phyloP scores from a whole-genome alignment of 2,329 filamentous ascomycete genomes.

The Sporothrix curviconia region DNA sequence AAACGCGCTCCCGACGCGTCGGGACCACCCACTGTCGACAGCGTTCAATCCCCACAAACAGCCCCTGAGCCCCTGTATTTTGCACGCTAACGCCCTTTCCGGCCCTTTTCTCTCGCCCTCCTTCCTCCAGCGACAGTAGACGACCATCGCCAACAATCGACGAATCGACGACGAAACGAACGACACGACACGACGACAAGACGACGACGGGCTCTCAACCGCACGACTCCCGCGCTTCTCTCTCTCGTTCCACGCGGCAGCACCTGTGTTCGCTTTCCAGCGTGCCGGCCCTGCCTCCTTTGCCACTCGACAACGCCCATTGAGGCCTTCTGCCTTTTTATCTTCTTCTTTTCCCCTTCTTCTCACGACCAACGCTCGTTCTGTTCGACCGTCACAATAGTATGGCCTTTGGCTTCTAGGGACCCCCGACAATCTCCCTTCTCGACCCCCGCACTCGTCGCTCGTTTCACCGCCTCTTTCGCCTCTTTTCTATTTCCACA shows the following conservation, averaged over 20 bases:
- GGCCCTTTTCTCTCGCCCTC: too few species aligned
- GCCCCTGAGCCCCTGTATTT: background rate
- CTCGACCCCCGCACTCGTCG: background rate
- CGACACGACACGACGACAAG: too few species aligned
- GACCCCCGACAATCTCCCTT: background rate
- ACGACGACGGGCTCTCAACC: too few species aligned
- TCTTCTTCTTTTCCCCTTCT: background rate
- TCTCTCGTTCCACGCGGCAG: too few species aligned
- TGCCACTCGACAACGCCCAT: background rate
- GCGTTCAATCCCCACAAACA: background rate
- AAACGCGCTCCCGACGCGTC: background rate
- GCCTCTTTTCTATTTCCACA: too few species aligned
- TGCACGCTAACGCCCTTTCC: too few species aligned
- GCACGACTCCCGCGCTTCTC: too few species aligned
- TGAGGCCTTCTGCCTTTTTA: background rate
- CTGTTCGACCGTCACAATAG: background rate
- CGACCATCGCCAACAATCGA: too few species aligned
- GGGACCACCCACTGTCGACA: background rate
- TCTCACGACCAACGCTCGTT: background rate
- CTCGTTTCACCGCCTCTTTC: background rate
- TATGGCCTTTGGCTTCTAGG: conserved; percentile 2
- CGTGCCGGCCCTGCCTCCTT: conserved; percentile 8
- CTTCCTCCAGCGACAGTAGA: too few species aligned
- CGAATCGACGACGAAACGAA: too few species aligned
- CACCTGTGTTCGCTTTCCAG: too few species aligned